Conservation (phyloP, 257 asterid genomes). For the Dorcoceras hygrometricum region DNA sequence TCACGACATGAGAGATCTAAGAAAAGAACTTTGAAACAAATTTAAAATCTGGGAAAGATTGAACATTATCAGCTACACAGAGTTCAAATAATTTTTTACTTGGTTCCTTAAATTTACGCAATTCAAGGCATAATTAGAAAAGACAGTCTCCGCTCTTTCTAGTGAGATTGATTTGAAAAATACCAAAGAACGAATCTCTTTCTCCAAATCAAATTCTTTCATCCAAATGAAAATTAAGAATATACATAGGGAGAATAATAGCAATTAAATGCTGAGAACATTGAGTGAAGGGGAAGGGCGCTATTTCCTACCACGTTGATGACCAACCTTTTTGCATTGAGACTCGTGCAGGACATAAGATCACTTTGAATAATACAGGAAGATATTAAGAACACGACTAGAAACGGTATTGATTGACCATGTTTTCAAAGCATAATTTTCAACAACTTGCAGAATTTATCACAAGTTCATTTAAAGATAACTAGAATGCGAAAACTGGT, state of each 20-base stretch:
- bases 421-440: neutral
- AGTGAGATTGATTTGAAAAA: neutral
- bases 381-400: neutral
- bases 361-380: constrained; percentile 2
- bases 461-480: constrained; percentile 6
- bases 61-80: neutral
- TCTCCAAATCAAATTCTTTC: too few relatives aligned
- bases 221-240: too few relatives aligned
- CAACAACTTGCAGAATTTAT: neutral
- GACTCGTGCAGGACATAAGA: neutral
- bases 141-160: neutral
- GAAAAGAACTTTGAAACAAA: neutral
- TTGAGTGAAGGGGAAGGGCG: neutral
- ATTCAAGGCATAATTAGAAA: neutral
- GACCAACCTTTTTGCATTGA: constrained; percentile 1
- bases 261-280: neutral
- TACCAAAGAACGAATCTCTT: too few relatives aligned
- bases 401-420: neutral
- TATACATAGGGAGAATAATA: neutral
- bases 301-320: neutral
- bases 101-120: neutral
- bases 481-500: constrained; percentile 9
- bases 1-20: constrained; percentile 16
- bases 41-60: neutral
- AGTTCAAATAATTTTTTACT: neutral